Base-by-base conservation (phyloP, 2,329 filamentous ascomycete genomes). In the Neonectria neomacrospora region DNA sequence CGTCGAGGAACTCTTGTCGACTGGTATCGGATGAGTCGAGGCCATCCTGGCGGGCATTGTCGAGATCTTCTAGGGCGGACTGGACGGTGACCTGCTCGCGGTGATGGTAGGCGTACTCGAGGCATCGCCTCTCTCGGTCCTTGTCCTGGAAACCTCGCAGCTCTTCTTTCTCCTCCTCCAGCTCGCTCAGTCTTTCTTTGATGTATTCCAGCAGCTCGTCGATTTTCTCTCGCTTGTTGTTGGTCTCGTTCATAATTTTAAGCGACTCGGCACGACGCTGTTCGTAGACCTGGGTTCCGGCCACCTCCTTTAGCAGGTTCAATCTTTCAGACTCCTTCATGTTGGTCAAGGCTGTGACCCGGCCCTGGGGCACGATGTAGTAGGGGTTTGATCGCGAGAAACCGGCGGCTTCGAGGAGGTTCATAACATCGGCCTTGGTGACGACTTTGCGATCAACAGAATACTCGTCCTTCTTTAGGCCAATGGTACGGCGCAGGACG, bases 341-440 rank as follows among this genome's bases (percentile, higher is more conserved):
- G 77, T 98, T 99, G 47, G 96, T 99, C 75, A 99, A 84, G 23
- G 93, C 91, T 0, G 96, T 98, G 64, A 99, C 94, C 75, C 96
- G 93, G 57, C 96, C 96, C 78, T 99, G 96, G 0, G 96, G 96
- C 2, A 99, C 96, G 73, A 99, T 99, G 78, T 99, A 99, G 84
- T 98, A 99, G 26, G 96, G 96, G 77, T 99, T 99, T 61, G 94
- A 97, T 69, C 94, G 90, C 65, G 95, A 98, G 79, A 99, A 98
- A 20, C 96, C 96, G 14, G 96, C 96, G 8, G 94, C 96, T 78
- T 99, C 96, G 44, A 99, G 86, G 39, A 99, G 86, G 77, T 97
- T 97, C 84, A 96, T 92, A 63, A 99, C 95, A 77, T 99, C 96
- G 66, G 90, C 87, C 77, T 97, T 97, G 39, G 94, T 97, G 34